Evolutionary conservation across 768 basidiomycete species (phyloP), one percentile per base, ranked within the genome.

Genomic region (Lentinula sp.): DNA sequence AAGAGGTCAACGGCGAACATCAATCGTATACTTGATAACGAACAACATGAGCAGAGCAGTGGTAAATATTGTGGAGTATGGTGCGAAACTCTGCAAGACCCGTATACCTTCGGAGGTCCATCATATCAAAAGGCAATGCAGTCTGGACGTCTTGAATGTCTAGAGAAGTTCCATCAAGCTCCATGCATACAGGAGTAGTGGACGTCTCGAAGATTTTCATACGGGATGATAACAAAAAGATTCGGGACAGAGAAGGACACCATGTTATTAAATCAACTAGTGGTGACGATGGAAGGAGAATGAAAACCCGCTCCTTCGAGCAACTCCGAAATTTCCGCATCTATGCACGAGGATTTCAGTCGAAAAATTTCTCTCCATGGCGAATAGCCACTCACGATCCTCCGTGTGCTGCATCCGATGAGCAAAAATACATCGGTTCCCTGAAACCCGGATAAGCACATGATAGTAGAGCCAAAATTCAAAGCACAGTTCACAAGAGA

Each of bases 381-480:
- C 16, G 9, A 13, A 33, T 9, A 28, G 13, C 43, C 3, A 45
- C 61, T 61, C 54, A 78, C 76, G 85, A 69, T 87, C 85, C 68
- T 86, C 79, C 0, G 85, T 82, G 62, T 88, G 79, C 61, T 77
- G 74, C 86, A 88, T 87, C 6, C 84, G 74, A 37, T 76, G 79
- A 7, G 80, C 82, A 62, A 83, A 85, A 0, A 71, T 67, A 64
- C 84, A 87, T 28, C 68, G 57, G 43, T 74, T 72, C 4, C 79
- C 83, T 82, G n/a, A 2, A 45, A 39, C 15, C 43, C 39, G 18
- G 12, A 9, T 41, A 56, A 42, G 16, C 13, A 35, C 28, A 37
- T 8, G 18, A 16, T 15, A 35, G 35, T 15, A 35, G 42, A 43
- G 16, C 6, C 37, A 6, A 39, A 13, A 16, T 7, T 0, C 6